These are phyloP conservation scores for Candida vartiovaarae DNA, from an alignment of 805 yeast genomes.

Conservation along the genomic window DNA sequence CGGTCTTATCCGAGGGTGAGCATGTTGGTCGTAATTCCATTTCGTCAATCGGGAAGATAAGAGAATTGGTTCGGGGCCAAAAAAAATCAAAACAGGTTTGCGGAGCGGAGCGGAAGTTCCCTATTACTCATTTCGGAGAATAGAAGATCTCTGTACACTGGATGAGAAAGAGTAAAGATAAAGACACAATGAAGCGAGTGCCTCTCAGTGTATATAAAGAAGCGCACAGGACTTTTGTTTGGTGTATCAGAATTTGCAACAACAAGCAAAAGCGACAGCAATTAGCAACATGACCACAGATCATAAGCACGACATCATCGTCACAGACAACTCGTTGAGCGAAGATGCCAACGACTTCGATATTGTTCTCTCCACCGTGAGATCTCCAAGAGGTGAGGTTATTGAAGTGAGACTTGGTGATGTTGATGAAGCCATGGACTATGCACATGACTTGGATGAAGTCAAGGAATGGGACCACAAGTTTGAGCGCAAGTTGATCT, in stretches of 20 bases:
- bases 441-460: constrained; percentile 19
- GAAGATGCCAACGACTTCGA: constrained; percentile 6
- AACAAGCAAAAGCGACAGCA: background rate
- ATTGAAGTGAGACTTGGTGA: constrained; percentile 26
- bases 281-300: background rate
- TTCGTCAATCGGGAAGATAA: too few relatives aligned
- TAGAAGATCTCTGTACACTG: too few relatives aligned
- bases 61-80: too few relatives aligned
- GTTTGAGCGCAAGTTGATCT: constrained; percentile 24
- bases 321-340: constrained; percentile 1
- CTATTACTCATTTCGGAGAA: too few relatives aligned
- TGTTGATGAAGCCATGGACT: constrained; percentile 34
- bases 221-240: too few relatives aligned
- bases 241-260: background rate
- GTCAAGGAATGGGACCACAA: constrained; percentile 6
- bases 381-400: constrained; percentile 21
- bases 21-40: too few relatives aligned
- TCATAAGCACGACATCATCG: constrained; percentile 1
- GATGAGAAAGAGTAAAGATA: too few relatives aligned
- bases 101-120: too few relatives aligned
- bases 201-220: too few relatives aligned
- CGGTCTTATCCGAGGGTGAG: too few relatives aligned
- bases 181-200: too few relatives aligned
- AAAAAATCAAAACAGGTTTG: too few relatives aligned
- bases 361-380: constrained; percentile 17